Evolutionary conservation across 1,284 basidiomycete genomes (phyloP).

Genomic region (Cryptococcus sp.): DNA sequence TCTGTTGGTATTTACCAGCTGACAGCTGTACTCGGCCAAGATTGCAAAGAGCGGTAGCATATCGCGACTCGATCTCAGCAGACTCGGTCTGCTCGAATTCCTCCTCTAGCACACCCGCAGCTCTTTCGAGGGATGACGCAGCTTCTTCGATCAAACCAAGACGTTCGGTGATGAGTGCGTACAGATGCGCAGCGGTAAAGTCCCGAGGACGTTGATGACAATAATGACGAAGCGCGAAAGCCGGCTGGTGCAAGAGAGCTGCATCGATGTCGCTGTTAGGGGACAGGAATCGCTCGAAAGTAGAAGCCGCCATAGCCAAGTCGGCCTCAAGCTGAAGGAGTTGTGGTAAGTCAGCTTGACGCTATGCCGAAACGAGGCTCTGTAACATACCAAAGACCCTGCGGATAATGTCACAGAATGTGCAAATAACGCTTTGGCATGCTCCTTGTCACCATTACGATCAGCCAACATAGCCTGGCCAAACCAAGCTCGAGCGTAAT

Average conservation of each 20-base stretch:
- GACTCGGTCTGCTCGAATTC: conserved; percentile 87
- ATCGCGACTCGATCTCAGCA: conserved; percentile 70
- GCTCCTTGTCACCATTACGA: conserved; percentile 62
- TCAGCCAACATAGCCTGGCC: conserved; percentile 85
- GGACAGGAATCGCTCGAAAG: conserved; percentile 59
- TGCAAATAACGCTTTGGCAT: conserved; percentile 72
- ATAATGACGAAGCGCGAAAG: conserved; percentile 79
- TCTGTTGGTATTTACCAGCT: conserved; percentile 61
- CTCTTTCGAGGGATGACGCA: conserved; percentile 62
- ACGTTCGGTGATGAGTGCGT: conserved; percentile 81
- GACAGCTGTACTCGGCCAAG: conserved; percentile 75
- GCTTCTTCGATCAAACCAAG: conserved; percentile 72
- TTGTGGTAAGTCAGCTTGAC: neutral
- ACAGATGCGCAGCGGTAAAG: conserved; percentile 76
- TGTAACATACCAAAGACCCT: conserved; percentile 66
- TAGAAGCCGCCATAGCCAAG: conserved; percentile 70
- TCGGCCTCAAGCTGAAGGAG: conserved; percentile 74
- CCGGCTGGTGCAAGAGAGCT: conserved; percentile 64
- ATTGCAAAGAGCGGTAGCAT: conserved; percentile 78
- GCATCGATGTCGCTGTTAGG: conserved; percentile 20
- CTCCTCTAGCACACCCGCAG: conserved; percentile 72
- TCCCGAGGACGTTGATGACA: conserved; percentile 69
- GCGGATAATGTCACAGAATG: conserved; percentile 76
- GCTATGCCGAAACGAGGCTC: neutral
- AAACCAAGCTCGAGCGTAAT: conserved; percentile 87